Conservation (phyloP, 2,329 filamentous ascomycete genomes). For the Cladophialophora immunda region DNA sequence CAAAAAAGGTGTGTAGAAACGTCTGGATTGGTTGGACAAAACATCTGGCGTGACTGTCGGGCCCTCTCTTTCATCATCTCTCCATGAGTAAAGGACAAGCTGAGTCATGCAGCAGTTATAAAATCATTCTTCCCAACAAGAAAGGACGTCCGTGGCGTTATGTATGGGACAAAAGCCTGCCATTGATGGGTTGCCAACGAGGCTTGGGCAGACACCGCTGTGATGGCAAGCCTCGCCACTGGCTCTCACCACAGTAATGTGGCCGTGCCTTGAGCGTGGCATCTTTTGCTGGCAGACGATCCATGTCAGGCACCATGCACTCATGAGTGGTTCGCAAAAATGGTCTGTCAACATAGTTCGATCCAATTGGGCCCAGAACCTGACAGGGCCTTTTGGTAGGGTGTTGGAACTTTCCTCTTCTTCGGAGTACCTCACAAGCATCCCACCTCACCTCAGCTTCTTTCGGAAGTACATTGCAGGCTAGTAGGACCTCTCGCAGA, state of each 20-base stretch:
- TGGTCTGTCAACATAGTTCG: constrained; percentile 4
- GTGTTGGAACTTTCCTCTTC: constrained; percentile 10
- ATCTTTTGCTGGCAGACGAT: constrained; percentile 17
- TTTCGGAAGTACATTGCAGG: constrained; percentile 22
- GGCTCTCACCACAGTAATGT: constrained; percentile 18
- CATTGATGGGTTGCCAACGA: constrained; percentile 36
- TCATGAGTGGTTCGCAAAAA: constrained; percentile 28
- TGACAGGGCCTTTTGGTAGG: constrained; percentile 19
- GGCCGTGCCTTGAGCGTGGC: constrained; percentile 27
- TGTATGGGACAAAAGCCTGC: constrained; percentile 19
- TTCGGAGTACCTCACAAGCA: background rate
- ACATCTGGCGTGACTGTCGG: constrained; percentile 9
- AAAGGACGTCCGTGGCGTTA: constrained; percentile 14
- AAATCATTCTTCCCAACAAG: constrained; percentile 6
- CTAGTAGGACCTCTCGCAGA: background rate
- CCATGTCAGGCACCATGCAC: constrained; percentile 33
- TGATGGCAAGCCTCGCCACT: constrained; percentile 31
- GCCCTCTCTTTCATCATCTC: background rate
- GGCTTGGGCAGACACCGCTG: constrained; percentile 36
- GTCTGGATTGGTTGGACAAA: background rate
- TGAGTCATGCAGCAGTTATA: background rate
- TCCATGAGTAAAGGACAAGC: background rate
- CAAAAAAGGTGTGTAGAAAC: constrained; percentile 6
- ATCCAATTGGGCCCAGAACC: constrained; percentile 12
- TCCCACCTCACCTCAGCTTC: constrained; percentile 15